Conservation (phyloP, 441 rosid genomes). For the Raphanus hybrid region DNA sequence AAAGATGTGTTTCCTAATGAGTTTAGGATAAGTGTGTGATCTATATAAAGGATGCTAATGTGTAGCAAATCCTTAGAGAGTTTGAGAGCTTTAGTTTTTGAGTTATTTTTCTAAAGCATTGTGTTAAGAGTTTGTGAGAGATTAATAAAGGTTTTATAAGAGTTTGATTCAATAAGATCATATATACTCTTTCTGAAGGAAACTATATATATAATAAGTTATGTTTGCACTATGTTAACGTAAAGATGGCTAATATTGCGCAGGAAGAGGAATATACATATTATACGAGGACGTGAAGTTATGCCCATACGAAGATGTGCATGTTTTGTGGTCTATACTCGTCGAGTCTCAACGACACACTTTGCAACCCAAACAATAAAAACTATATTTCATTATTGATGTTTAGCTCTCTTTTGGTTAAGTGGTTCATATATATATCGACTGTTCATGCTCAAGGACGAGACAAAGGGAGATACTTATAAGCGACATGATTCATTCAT, state of each 20-base stretch:
- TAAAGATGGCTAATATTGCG: slow-evolving; percentile 1
- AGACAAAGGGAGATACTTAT: slow-evolving; percentile 14
- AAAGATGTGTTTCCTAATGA: too few species aligned
- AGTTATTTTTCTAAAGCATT: too few species aligned
- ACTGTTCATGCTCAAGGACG: slow-evolving; percentile 23
- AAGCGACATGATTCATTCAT: slow-evolving; percentile 19
- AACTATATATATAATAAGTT: slow-evolving; percentile 64
- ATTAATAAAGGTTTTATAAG: too few species aligned
- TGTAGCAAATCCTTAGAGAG: too few species aligned
- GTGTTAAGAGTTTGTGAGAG: too few species aligned
- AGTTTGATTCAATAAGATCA: not conserved
- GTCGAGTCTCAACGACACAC: slow-evolving; percentile 73
- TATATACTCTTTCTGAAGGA: slow-evolving; percentile 35
- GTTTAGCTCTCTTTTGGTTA: slow-evolving; percentile 27
- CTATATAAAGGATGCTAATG: too few species aligned
- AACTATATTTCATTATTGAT: slow-evolving; percentile 27
- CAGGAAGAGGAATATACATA: slow-evolving; percentile 95
- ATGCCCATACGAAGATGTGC: slow-evolving; percentile 91
- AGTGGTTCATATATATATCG: slow-evolving; percentile 14
- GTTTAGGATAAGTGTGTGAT: too few species aligned
- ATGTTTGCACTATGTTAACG: slow-evolving; percentile 43
- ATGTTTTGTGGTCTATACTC: slow-evolving; percentile 87
- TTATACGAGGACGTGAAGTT: slow-evolving; percentile 91
- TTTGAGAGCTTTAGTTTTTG: too few species aligned
- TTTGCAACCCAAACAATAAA: slow-evolving; percentile 56